phyloP scores from a whole-genome alignment of 495 filamentous ascomycete genomes.

The Lophiotrema nucula region DNA sequence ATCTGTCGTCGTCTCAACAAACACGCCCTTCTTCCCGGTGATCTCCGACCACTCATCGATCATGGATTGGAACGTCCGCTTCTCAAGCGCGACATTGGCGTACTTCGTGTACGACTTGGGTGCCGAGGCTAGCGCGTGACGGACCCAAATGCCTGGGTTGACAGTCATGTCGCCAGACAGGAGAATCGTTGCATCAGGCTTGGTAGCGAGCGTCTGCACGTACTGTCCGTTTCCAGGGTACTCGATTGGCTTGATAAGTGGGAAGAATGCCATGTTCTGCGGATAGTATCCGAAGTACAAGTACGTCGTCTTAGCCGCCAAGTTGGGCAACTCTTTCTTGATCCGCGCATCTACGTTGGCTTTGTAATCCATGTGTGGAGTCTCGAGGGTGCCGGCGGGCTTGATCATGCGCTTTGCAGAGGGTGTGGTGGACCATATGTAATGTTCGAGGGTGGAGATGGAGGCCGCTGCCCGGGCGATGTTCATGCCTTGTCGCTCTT shows the following conservation, averaged over 20 bases:
- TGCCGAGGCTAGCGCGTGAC: slow-evolving; percentile 15
- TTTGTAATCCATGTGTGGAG: slow-evolving; percentile 40
- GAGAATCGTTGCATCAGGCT: slow-evolving; percentile 22
- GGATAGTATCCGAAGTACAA: slow-evolving; percentile 28
- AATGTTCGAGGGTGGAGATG: slow-evolving; percentile 46
- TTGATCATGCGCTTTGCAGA: slow-evolving; percentile 30
- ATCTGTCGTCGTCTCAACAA: slow-evolving; percentile 11
- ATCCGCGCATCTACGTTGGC: slow-evolving; percentile 35
- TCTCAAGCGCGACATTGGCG: slow-evolving; percentile 29
- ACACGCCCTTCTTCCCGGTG: slow-evolving; percentile 30
- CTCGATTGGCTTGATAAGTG: slow-evolving; percentile 9
- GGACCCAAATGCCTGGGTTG: slow-evolving; percentile 29
- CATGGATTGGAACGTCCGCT: slow-evolving; percentile 23
- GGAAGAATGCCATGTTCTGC: slow-evolving; percentile 19
- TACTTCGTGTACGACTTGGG: slow-evolving; percentile 27
- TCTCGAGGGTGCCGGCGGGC: slow-evolving; percentile 22
- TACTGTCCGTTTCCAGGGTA: slow-evolving; percentile 10
- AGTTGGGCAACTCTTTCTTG: slow-evolving; percentile 20
- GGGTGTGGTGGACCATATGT: slow-evolving; percentile 50
- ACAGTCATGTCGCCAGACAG: slow-evolving; percentile 21
- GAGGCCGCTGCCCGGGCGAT: slow-evolving; percentile 45
- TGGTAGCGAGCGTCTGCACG: slow-evolving; percentile 26
- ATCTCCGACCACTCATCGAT: slow-evolving; percentile 31
- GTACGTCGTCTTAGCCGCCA: slow-evolving; percentile 35
- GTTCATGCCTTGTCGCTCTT: slow-evolving; percentile 45